Base-by-base conservation (phyloP, 2,329 filamentous ascomycete genomes). In the Penicillium brasilianum region DNA sequence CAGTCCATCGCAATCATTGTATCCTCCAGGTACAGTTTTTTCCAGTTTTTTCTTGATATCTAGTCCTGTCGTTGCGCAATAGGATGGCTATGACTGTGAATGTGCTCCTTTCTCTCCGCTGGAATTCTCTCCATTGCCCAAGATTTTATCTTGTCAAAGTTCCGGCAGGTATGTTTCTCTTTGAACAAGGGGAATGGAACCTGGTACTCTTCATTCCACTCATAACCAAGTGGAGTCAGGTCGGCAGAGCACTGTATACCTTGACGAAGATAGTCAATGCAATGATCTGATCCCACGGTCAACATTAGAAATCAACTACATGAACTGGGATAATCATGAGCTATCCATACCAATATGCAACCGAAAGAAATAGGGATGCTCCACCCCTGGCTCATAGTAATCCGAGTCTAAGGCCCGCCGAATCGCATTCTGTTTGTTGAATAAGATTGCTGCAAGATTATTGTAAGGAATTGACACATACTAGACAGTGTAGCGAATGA, bases 151-250 rank as follows among this genome's bases (percentile, higher is more conserved):
- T 51, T 22, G 34, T 51, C 48, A 11, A 51, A 51, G 30, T 51
- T 36, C 7, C 48, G 48, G 48, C 48, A 51, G 16, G 48, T 51
- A 20, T 36, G 48, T 51, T 36, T 36, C 32, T 51, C 48, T 51
- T 51, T 34, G 48, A 51, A 51, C 48, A 36, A 36, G n/a, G 48
- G 48, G 6, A 51, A 51, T 51, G 48, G 48, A 51, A 51, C 30
- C 30, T 51, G 16, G 5, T 51, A 51, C 7, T 51, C 48, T n/a
- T 51, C 48, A 20, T 51, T 51, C 48, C 48, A 51, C 48, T 51
- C 48, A 51, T 51, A 51, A 28, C 48, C 48, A 34, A 51, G 48
- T 34, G 30, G 48, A 4, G 48, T 51, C 30, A 51, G 10, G 30
- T 36, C 30, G 16, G 48, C 48, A 6, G 48, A 51, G 48, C 48